These are phyloP conservation scores for Aspergillus pseudoviridinutans DNA, from an alignment of 2,329 filamentous ascomycete genomes.

Conservation along the genomic window DNA sequence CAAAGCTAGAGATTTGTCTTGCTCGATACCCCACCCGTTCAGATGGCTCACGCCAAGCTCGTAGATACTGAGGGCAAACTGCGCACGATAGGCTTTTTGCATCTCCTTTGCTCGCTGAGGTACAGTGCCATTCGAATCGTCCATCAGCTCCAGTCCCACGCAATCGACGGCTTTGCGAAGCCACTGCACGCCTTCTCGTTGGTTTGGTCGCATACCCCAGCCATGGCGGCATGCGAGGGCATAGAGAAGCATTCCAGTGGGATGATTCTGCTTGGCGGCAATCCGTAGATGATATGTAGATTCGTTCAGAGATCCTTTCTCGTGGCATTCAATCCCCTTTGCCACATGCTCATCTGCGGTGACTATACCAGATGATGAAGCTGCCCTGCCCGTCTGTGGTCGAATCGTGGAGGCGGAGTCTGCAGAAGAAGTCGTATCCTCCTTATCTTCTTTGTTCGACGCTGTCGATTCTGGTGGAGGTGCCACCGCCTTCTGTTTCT, in stretches of 20 bases:
- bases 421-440: conserved; percentile 52
- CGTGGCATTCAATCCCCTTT: conserved; percentile 86
- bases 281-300: conserved; percentile 94
- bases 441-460: conserved; percentile 24
- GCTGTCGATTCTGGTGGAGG: conserved; percentile 12
- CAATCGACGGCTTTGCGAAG: conserved; percentile 84
- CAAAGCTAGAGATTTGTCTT: conserved; percentile 82
- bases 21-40: conserved; percentile 96
- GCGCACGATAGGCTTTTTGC: conserved; percentile 78
- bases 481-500: conserved; percentile 1
- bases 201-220: conserved; percentile 95
- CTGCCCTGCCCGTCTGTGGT: conserved; percentile 32
- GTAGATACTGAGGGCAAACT: conserved; percentile 93
- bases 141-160: conserved; percentile 75
- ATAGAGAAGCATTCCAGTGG: conserved; percentile 94
- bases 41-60: conserved; percentile 95
- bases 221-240: conserved; percentile 92
- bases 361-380: conserved; percentile 24
- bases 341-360: conserved; percentile 77
- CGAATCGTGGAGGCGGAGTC: conserved; percentile 62
- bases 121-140: conserved; percentile 55
- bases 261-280: conserved; percentile 78
- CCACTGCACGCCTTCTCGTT: conserved; percentile 86
- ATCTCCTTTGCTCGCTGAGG: conserved; percentile 58
- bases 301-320: conserved; percentile 80